Evolutionary conservation across 169 alveolate genomes (phyloP).

Genomic region (Nephromyces sp.): DNA sequence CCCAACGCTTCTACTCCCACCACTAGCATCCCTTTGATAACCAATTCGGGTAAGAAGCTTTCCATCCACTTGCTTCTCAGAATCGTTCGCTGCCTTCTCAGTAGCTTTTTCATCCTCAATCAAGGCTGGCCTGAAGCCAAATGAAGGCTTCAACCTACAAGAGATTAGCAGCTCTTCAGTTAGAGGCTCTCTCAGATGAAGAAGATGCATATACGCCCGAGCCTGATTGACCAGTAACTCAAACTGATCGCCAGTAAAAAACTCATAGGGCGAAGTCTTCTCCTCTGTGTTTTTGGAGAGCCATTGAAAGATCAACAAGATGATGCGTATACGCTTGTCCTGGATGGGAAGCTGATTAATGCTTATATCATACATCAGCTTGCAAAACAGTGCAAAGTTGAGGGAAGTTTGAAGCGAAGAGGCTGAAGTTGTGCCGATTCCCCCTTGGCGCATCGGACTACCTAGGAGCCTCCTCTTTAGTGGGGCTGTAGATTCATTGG

Average conservation of each 20-base stretch:
- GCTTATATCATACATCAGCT: slow-evolving; percentile 20
- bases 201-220: slow-evolving; percentile 43
- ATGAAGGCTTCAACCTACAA: slow-evolving; percentile 10
- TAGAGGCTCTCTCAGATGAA: slow-evolving; percentile 29
- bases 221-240: slow-evolving; percentile 41
- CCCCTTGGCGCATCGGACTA: neutral
- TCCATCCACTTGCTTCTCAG: slow-evolving; percentile 9
- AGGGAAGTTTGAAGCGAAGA: slow-evolving; percentile 1
- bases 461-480: neutral
- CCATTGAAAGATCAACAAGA: slow-evolving; percentile 49
- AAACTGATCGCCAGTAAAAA: slow-evolving; percentile 27
- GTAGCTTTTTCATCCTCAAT: neutral
- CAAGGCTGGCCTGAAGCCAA: slow-evolving; percentile 25
- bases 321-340: slow-evolving; percentile 44
- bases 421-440: neutral
- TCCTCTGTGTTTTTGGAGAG: slow-evolving; percentile 41
- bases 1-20: slow-evolving; percentile 1
- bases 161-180: slow-evolving; percentile 16
- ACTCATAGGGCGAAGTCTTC: slow-evolving; percentile 31
- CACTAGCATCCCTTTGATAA: neutral
- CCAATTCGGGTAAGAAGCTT: slow-evolving; percentile 13
- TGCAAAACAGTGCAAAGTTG: slow-evolving; percentile 11
- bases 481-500: neutral
- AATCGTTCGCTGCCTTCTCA: slow-evolving; percentile 1
- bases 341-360: slow-evolving; percentile 29